phyloP scores from a whole-genome alignment of 202 grass and related monocot species.

The Setaria italica region DNA sequence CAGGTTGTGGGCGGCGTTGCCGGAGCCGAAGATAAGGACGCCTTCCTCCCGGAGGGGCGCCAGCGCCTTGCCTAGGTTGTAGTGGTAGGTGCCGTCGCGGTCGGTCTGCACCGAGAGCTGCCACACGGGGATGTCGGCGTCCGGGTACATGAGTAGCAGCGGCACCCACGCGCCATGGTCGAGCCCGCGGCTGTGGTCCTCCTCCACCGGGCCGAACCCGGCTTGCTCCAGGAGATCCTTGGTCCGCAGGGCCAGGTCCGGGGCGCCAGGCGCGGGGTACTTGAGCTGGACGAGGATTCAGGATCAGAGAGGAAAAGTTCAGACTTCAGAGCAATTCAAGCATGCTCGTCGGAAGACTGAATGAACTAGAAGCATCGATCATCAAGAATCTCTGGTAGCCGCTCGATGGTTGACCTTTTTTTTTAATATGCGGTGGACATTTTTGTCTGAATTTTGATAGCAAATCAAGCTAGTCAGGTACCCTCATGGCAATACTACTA shows the following conservation, averaged over 20 bases:
- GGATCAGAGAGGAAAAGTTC: background rate
- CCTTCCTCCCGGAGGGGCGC: conserved; percentile 68
- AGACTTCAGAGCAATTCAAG: background rate
- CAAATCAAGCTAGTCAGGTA: too few species aligned
- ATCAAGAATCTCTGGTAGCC: too few species aligned
- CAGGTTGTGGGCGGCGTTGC: conserved; percentile 80
- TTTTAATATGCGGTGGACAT: too few species aligned
- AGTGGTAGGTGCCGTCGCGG: conserved; percentile 75
- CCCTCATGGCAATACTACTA: too few species aligned
- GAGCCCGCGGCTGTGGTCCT: conserved; percentile 70
- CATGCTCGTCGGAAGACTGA: background rate
- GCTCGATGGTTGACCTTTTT: too few species aligned
- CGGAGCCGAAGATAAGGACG: conserved; percentile 82
- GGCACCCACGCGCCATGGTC: conserved; percentile 94
- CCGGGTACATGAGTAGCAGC: conserved; percentile 89
- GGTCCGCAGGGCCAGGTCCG: conserved; percentile 68
- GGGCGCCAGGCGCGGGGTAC: conserved; percentile 79
- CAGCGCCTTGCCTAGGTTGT: conserved; percentile 77
- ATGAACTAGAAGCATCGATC: background rate
- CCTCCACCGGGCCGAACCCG: conserved; percentile 74
- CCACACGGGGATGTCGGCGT: conserved; percentile 77
- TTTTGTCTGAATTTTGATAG: too few species aligned
- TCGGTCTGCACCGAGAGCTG: conserved; percentile 74
- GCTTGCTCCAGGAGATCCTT: conserved; percentile 69
- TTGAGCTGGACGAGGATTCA: conserved; percentile 55